Evolutionary conservation across 1,139 yeast genomes (phyloP).

Genomic region (Eremothecium coryli): DNA sequence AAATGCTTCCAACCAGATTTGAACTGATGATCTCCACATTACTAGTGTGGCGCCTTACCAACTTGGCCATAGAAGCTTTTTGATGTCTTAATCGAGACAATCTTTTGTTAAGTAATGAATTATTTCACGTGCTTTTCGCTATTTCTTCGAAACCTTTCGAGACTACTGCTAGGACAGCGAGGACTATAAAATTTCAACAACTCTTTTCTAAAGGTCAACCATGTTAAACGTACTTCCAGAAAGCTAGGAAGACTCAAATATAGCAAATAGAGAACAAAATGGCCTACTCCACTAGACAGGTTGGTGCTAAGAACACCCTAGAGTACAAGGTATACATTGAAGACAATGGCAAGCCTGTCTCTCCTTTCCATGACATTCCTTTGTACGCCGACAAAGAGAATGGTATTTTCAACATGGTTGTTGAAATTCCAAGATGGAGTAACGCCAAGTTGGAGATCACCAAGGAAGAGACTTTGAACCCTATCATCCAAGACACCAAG

Average conservation of each 20-base stretch:
- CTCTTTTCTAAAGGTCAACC: no score
- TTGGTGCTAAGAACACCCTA: conserved; percentile 86
- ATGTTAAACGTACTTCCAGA: no score
- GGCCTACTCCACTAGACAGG: conserved; percentile 72
- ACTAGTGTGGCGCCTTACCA: conserved; percentile 23
- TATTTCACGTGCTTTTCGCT: no score
- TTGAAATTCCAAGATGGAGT: conserved; percentile 87
- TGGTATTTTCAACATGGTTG: conserved; percentile 72
- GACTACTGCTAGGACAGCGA: no score
- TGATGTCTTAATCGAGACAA: not conserved
- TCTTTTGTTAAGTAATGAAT: not conserved
- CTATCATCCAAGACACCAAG: conserved; percentile 79
- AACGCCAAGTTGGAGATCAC: conserved; percentile 82
- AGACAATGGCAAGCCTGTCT: conserved; percentile 56
- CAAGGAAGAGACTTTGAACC: conserved; percentile 58
- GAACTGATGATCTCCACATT: conserved; percentile 22
- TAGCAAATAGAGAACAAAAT: conserved; percentile 30
- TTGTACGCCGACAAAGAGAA: conserved; percentile 54
- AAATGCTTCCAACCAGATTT: conserved; percentile 19
- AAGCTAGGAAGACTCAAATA: no score
- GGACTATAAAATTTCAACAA: no score
- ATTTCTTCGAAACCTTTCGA: no score
- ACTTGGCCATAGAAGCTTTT: conserved; percentile 24
- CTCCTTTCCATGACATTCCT: conserved; percentile 74
- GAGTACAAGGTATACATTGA: conserved; percentile 80